These are phyloP conservation scores for Pseudogymnoascus sp. DNA, from an alignment of 2,329 filamentous ascomycete genomes.

Conservation along the genomic window DNA sequence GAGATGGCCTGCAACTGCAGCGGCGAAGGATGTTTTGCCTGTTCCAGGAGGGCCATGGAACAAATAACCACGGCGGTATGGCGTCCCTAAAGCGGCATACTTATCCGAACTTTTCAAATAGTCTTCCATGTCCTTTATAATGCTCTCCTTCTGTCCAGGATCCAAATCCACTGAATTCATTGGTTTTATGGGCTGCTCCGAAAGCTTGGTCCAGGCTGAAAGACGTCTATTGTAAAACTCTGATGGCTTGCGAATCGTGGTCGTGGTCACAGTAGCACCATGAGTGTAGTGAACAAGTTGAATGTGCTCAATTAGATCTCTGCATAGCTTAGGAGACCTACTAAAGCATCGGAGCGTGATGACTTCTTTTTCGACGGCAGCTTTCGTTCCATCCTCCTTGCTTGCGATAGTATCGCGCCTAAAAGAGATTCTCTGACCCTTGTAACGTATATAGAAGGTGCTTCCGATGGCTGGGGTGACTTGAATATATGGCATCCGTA, in stretches of 20 bases:
- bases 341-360: constrained; percentile 49
- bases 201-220: constrained; percentile 46
- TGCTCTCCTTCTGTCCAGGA: constrained; percentile 52
- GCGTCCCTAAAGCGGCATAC: constrained; percentile 70
- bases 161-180: constrained; percentile 72
- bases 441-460: constrained; percentile 64
- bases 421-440: constrained; percentile 66
- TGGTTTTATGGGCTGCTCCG: constrained; percentile 58
- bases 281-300: constrained; percentile 46
- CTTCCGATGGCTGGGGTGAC: background rate
- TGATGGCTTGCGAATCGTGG: constrained; percentile 39
- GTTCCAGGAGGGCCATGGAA: constrained; percentile 70
- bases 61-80: constrained; percentile 67
- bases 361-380: constrained; percentile 38
- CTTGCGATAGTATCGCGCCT: background rate
- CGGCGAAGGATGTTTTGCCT: constrained; percentile 62
- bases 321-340: constrained; percentile 43
- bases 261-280: constrained; percentile 50
- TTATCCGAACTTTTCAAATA: constrained; percentile 66
- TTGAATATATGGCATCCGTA: background rate
- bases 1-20: constrained; percentile 58
- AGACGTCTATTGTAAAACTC: constrained; percentile 30
- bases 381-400: background rate
- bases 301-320: constrained; percentile 44
- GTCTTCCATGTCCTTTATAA: constrained; percentile 68